These are phyloP conservation scores for Kuraishia ogatae DNA, from an alignment of 805 yeast genomes.

Conservation along the genomic window DNA sequence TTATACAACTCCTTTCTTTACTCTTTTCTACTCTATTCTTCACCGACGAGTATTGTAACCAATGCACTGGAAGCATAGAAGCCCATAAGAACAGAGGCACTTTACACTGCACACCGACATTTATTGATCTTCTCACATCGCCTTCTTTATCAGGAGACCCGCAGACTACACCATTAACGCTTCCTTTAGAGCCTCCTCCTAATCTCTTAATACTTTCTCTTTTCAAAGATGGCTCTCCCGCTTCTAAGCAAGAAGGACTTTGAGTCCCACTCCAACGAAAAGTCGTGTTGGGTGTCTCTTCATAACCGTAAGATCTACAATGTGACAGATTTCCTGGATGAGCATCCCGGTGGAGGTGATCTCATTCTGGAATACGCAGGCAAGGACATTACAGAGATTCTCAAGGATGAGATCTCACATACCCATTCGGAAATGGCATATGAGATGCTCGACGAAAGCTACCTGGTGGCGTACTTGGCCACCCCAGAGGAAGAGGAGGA, in stretches of 20 bases:
- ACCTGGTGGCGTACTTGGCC: conserved; percentile 78
- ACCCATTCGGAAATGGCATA: conserved; percentile 82
- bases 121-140: too few relatives aligned
- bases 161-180: too few relatives aligned
- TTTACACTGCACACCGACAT: too few relatives aligned
- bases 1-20: too few relatives aligned
- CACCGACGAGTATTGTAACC: too few relatives aligned
- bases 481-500: conserved; percentile 70
- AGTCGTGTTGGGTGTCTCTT: conserved; percentile 75
- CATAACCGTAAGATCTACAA: conserved; percentile 77
- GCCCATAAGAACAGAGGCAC: too few relatives aligned
- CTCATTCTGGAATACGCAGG: conserved; percentile 52
- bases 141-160: too few relatives aligned
- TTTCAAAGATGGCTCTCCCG: conserved; percentile 26
- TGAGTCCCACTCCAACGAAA: conserved; percentile 37
- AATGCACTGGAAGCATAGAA: too few relatives aligned
- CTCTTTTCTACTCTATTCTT: too few relatives aligned
- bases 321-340: conserved; percentile 64
- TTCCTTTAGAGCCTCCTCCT: too few relatives aligned
- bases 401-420: conserved; percentile 65
- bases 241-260: conserved; percentile 48
- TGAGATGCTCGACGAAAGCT: conserved; percentile 80
- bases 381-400: conserved; percentile 57
- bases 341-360: conserved; percentile 65
- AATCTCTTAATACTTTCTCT: too few relatives aligned